Conservation (phyloP, 1,139 yeast genomes). For the Candida sp. region DNA sequence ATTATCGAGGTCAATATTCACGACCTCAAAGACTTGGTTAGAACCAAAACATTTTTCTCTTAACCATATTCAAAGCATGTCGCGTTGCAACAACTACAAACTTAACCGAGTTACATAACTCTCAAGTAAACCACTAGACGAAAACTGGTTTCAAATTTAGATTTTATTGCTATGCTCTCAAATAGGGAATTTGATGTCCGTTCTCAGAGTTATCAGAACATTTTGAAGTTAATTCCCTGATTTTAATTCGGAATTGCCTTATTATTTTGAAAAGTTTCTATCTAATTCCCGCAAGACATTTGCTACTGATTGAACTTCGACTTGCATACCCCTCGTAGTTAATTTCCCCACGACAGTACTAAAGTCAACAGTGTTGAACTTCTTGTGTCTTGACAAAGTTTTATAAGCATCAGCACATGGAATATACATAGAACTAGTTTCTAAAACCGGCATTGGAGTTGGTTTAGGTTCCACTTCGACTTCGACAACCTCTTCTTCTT, state of each 20-base stretch:
- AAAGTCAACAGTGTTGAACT: slow-evolving; percentile 69
- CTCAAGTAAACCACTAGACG: not conserved
- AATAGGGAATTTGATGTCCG: no score
- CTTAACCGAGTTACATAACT: not conserved
- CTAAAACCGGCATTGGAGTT: slow-evolving; percentile 15
- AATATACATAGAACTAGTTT: slow-evolving; percentile 49
- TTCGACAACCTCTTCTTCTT: slow-evolving; percentile 14
- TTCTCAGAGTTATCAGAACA: no score
- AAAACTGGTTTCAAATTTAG: no score
- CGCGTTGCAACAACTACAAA: not conserved
- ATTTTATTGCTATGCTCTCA: no score
- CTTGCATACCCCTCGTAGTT: slow-evolving; percentile 82
- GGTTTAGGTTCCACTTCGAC: slow-evolving; percentile 15
- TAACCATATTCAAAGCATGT: not conserved
- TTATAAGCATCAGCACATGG: slow-evolving; percentile 90
- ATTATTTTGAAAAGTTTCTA: slow-evolving; percentile 55
- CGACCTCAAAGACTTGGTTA: not conserved
- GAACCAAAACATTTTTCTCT: not conserved
- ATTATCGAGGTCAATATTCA: not conserved
- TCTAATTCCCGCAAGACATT: slow-evolving; percentile 79
- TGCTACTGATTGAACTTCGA: slow-evolving; percentile 84
- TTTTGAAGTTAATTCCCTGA: no score
- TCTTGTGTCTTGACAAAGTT: slow-evolving; percentile 77
- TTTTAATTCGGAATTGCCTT: no score
- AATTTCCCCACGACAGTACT: slow-evolving; percentile 71